Percentiles rank a stretch among this genome's conserved stretches.
phyloP scores from a whole-genome alignment of 768 basidiomycete species.

The Suillus occidentalis region DNA sequence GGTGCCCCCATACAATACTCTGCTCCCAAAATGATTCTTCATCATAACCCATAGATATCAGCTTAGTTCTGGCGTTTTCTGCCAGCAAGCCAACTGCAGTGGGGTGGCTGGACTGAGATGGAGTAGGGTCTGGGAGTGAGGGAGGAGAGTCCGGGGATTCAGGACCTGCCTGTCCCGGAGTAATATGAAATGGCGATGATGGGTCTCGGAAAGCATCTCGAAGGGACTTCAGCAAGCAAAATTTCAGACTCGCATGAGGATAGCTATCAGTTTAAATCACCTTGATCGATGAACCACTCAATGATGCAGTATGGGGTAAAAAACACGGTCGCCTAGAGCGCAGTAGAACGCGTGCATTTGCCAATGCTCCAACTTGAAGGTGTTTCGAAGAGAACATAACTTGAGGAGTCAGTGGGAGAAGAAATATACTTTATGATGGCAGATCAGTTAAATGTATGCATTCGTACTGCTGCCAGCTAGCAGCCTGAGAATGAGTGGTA shows the following conservation, averaged over 20 bases:
- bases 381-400: neutral
- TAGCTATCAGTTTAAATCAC: slow-evolving; percentile 12
- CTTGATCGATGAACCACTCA: slow-evolving; percentile 30
- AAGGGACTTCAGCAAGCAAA: slow-evolving; percentile 44
- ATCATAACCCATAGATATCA: slow-evolving; percentile 55
- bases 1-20: slow-evolving; percentile 75
- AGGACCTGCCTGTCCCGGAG: slow-evolving; percentile 60
- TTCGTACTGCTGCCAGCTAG: no score
- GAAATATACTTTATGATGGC: no score
- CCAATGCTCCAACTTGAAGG: no score
- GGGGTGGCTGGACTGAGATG: neutral
- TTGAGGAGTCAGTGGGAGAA: neutral
- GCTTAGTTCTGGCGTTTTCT: slow-evolving; percentile 42
- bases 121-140: neutral
- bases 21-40: slow-evolving; percentile 76
- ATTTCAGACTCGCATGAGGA: neutral
- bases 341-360: neutral
- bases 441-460: no score
- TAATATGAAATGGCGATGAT: slow-evolving; percentile 62
- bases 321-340: neutral
- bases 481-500: no score
- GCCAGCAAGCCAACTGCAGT: slow-evolving; percentile 15
- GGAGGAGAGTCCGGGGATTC: slow-evolving; percentile 51
- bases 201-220: slow-evolving; percentile 64
- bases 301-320: slow-evolving; percentile 1